phyloP scores from a whole-genome alignment of 2,329 filamentous ascomycete genomes.

The Colletotrichum magnum region DNA sequence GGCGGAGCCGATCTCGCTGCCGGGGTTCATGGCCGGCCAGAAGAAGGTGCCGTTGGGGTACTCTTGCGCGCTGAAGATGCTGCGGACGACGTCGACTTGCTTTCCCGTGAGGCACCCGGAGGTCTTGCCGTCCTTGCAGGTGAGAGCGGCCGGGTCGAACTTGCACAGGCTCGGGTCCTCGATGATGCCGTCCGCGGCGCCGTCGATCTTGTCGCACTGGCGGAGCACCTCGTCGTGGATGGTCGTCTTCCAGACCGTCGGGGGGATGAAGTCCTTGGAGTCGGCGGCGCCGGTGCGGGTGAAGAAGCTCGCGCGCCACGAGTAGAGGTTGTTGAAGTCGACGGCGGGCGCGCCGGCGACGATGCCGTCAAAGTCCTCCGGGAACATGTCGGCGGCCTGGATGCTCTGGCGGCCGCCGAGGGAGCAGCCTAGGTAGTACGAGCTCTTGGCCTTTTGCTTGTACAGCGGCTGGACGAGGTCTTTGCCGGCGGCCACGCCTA shows the following conservation, averaged over 20 bases:
- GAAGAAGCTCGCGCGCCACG: constrained; percentile 55
- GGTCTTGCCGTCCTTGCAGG: constrained; percentile 38
- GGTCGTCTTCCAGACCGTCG: constrained; percentile 24
- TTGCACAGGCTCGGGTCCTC: constrained; percentile 58
- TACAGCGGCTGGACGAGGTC: constrained; percentile 64
- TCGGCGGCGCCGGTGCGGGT: constrained; percentile 54
- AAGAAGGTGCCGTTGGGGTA: constrained; percentile 53
- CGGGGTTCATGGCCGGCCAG: constrained; percentile 61
- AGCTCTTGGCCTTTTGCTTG: constrained; percentile 51
- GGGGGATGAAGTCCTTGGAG: constrained; percentile 46
- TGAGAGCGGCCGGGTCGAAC: constrained; percentile 42
- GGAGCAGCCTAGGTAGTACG: constrained; percentile 67
- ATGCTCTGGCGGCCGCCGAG: constrained; percentile 69
- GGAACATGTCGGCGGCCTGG: constrained; percentile 57
- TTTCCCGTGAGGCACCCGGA: constrained; percentile 52
- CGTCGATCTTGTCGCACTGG: constrained; percentile 65
- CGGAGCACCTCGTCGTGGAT: constrained; percentile 55
- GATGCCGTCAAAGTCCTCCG: constrained; percentile 68
- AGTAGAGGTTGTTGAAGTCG: constrained; percentile 49
- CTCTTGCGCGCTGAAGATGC: constrained; percentile 47
- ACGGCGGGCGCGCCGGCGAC: constrained; percentile 64
- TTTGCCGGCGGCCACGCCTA: constrained; percentile 64
- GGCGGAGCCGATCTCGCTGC: constrained; percentile 59
- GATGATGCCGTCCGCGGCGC: constrained; percentile 62
- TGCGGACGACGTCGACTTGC: constrained; percentile 54